phyloP scores from a whole-genome alignment of 352 stramenopile species.

The Pythium chondricola region DNA sequence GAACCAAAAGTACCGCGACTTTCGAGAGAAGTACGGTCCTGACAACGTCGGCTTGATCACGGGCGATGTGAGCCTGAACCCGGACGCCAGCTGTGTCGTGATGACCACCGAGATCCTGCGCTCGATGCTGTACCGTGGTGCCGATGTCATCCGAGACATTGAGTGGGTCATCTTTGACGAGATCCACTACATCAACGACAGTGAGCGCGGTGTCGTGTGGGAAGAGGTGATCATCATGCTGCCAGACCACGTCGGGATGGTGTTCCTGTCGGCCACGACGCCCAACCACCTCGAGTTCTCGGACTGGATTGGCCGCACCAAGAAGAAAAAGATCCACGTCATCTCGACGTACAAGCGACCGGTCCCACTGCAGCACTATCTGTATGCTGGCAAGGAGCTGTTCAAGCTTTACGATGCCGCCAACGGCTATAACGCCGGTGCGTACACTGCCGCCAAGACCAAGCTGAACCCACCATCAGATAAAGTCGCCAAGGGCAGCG shows the following conservation, averaged over 20 bases:
- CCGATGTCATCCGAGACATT: slow-evolving; percentile 96
- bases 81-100: slow-evolving; percentile 93
- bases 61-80: slow-evolving; percentile 95
- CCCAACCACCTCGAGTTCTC: slow-evolving; percentile 98
- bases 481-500: slow-evolving; percentile 31
- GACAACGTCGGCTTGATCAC: slow-evolving; percentile 97
- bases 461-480: slow-evolving; percentile 56
- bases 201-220: slow-evolving; percentile 97
- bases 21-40: slow-evolving; percentile 88
- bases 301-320: slow-evolving; percentile 98
- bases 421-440: slow-evolving; percentile 46
- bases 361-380: slow-evolving; percentile 94
- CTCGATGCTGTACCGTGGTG: slow-evolving; percentile 93
- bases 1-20: slow-evolving; percentile 99
- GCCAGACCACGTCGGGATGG: slow-evolving; percentile 94
- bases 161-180: slow-evolving; percentile 98
- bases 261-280: slow-evolving; percentile 98
- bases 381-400: slow-evolving; percentile 94
- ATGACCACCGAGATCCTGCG: slow-evolving; percentile 99
- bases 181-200: slow-evolving; percentile 98
- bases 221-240: slow-evolving; percentile 98
- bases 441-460: slow-evolving; percentile 53
- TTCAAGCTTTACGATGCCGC: slow-evolving; percentile 74
- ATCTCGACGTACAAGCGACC: slow-evolving; percentile 96
- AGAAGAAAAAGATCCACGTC: slow-evolving; percentile 95